Base-by-base conservation (phyloP, 768 basidiomycete genomes). In the Cystoderma amianthinum region DNA sequence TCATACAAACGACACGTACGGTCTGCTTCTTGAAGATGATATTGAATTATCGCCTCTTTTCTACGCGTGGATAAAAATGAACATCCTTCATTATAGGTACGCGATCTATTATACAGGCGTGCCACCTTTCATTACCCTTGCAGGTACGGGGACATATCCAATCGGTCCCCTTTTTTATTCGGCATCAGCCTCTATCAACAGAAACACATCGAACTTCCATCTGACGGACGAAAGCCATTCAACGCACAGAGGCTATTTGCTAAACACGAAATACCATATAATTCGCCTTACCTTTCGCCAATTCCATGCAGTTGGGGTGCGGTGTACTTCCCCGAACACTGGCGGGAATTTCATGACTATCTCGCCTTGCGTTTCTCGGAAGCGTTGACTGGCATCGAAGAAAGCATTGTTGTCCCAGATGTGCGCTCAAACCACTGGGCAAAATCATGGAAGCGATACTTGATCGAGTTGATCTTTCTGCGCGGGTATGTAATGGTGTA, bases 301-400 rank as follows among this genome's bases (percentile, higher is more conserved):
- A 78, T 90, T 7, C 91, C 90, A 0, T 92, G 90, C 60, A 89
- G 85, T 61, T 94, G 89, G 90, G 91, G 90, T 11, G 90, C 87
- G 2, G 69, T 89, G 25, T 94, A 92, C 64, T 94, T 94, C 55
- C 89, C 91, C 9, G 76, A 87, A 48, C 81, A 84, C 51, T 92
- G 89, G 90, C 75, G 80, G 49, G 86, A 87, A 56, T 93, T 92
- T 58, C 87, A 93, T 61, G 61, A 65, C 38, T 92, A 87, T 55
- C 78, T 92, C 47, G 50, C 76, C 28, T 54, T 71, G n/a, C 80
- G 89, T 19, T 72, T 90, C n/a, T 70, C 78, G n/a, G 74, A 77
- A 42, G 34, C 46, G 30, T 45, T 58, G 45, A 43, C 72, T 44
- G 54, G 64, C 32, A 62, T 74, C 42, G 63, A 63, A 17, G 53